These are phyloP conservation scores for Elaeis oleifera DNA, from an alignment of 202 grass and related monocot genomes.

Conservation along the genomic window DNA sequence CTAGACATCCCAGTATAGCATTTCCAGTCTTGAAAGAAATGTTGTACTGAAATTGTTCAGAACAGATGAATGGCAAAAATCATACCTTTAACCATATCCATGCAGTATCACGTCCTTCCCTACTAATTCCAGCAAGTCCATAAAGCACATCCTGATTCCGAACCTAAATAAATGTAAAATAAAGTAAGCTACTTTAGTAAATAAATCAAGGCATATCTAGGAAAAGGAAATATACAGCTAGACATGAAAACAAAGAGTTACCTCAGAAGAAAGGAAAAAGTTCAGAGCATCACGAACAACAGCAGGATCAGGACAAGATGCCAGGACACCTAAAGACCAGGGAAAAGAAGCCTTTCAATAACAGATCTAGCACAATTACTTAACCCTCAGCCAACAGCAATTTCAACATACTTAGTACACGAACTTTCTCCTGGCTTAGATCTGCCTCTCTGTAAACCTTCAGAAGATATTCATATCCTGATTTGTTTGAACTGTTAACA, in stretches of 20 bases:
- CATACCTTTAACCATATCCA: constrained; percentile 96
- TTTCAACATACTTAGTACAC: constrained; percentile 52
- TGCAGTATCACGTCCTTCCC: constrained; percentile 52
- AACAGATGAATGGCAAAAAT: constrained; percentile 10
- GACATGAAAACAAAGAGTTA: constrained; percentile 17
- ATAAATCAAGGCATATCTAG: no score
- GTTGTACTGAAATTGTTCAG: neutral
- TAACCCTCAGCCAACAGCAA: no score
- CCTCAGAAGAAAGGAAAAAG: constrained; percentile 64
- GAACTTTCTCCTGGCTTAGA: constrained; percentile 94
- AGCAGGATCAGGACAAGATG: constrained; percentile 53
- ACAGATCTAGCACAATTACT: no score
- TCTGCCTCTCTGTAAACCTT: constrained; percentile 84
- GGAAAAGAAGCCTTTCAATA: neutral
- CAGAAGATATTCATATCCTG: constrained; percentile 76
- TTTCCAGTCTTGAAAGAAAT: no score
- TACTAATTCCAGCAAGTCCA: constrained; percentile 57
- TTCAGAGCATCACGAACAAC: constrained; percentile 72
- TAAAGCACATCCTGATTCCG: constrained; percentile 73
- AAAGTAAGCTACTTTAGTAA: neutral
- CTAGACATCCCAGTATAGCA: no score
- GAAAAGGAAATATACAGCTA: constrained; percentile 4
- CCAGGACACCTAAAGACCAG: constrained; percentile 53
- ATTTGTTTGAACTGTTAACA: constrained; percentile 52
- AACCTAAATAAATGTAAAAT: constrained; percentile 41